Percentiles rank a stretch among this genome's conserved stretches.
These are phyloP conservation scores for Saccharomyces hybrid DNA, from an alignment of 1,139 yeast species.

Conservation along the genomic window DNA sequence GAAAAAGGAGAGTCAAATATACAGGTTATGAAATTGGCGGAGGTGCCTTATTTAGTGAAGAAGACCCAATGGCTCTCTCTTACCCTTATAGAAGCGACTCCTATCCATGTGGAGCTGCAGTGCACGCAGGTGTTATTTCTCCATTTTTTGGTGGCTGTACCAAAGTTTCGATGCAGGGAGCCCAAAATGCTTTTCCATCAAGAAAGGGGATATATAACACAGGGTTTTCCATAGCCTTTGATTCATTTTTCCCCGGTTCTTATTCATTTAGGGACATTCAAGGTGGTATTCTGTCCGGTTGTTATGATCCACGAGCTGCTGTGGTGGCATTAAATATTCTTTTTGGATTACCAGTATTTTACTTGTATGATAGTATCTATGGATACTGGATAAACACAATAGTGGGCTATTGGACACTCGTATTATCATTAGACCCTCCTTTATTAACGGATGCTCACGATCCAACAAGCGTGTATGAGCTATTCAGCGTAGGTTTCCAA, in stretches of 20 bases:
- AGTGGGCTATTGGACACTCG: slow-evolving; percentile 83
- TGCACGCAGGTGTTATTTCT: slow-evolving; percentile 74
- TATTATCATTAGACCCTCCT: slow-evolving; percentile 81
- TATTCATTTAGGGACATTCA: slow-evolving; percentile 45
- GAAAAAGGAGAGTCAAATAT: slow-evolving; percentile 59
- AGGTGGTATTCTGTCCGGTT: slow-evolving; percentile 37
- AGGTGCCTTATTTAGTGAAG: slow-evolving; percentile 30
- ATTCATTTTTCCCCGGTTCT: slow-evolving; percentile 68
- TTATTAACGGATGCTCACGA: slow-evolving; percentile 46
- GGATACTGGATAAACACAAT: slow-evolving; percentile 56
- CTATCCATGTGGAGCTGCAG: slow-evolving; percentile 82
- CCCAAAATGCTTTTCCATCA: slow-evolving; percentile 43
- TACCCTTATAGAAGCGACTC: slow-evolving; percentile 81
- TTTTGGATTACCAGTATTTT: slow-evolving; percentile 53
- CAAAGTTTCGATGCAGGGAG: slow-evolving; percentile 50
- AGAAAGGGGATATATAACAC: slow-evolving; percentile 40
- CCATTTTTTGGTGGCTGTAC: slow-evolving; percentile 80
- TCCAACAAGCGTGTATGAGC: slow-evolving; percentile 46
- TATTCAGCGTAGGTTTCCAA: slow-evolving; percentile 65
- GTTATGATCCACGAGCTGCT: slow-evolving; percentile 59
- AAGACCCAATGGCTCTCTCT: slow-evolving; percentile 32
- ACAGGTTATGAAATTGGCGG: slow-evolving; percentile 74
- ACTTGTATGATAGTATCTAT: slow-evolving; percentile 46
- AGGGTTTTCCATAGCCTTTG: slow-evolving; percentile 54
- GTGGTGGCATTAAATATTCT: slow-evolving; percentile 52